A percentile compares a stretch with the other conserved stretches of the same genome.
These are phyloP conservation scores for Nicotiana paniculata DNA, from an alignment of 257 asterid species.

Conservation along the genomic window DNA sequence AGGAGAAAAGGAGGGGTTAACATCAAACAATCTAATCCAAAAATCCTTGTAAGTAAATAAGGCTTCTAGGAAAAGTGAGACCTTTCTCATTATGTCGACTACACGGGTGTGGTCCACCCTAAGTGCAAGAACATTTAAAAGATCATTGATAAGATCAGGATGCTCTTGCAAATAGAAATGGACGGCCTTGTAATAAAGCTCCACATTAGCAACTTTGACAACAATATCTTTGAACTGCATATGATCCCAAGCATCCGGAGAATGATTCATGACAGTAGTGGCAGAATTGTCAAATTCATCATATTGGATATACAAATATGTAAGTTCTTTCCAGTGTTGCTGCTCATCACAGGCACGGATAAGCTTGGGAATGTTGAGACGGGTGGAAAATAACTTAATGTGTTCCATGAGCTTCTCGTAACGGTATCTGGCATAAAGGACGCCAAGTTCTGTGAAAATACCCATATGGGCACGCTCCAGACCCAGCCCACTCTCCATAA, in stretches of 20 bases:
- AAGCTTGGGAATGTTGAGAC: slow-evolving; percentile 94
- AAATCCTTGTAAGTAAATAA: not conserved
- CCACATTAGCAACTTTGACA: slow-evolving; percentile 99
- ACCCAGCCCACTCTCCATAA: slow-evolving; percentile 99
- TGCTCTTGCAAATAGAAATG: slow-evolving; percentile 99
- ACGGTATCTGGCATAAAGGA: slow-evolving; percentile 96
- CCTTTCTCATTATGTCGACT: slow-evolving; percentile 99
- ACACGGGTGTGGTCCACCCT: slow-evolving; percentile 97
- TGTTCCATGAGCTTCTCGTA: slow-evolving; percentile 99
- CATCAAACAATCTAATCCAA: slow-evolving; percentile 6
- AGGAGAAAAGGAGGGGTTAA: slow-evolving; percentile 11
- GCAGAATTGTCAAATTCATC: slow-evolving; percentile 99
- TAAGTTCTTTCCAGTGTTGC: slow-evolving; percentile 97
- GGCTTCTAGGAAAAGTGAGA: slow-evolving; percentile 18
- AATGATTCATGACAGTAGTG: slow-evolving; percentile 98
- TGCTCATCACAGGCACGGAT: slow-evolving; percentile 99
- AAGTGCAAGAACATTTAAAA: slow-evolving; percentile 95
- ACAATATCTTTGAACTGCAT: slow-evolving; percentile 97
- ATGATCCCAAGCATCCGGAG: slow-evolving; percentile 99
- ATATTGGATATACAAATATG: slow-evolving; percentile 86
- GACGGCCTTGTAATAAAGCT: slow-evolving; percentile 96
- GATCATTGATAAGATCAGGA: slow-evolving; percentile 95
- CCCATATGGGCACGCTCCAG: slow-evolving; percentile 99
- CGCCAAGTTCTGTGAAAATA: slow-evolving; percentile 96
- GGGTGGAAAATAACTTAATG: slow-evolving; percentile 86